These are phyloP conservation scores for Yarrowia porcina DNA, from an alignment of 805 yeast genomes.

Conservation along the genomic window DNA sequence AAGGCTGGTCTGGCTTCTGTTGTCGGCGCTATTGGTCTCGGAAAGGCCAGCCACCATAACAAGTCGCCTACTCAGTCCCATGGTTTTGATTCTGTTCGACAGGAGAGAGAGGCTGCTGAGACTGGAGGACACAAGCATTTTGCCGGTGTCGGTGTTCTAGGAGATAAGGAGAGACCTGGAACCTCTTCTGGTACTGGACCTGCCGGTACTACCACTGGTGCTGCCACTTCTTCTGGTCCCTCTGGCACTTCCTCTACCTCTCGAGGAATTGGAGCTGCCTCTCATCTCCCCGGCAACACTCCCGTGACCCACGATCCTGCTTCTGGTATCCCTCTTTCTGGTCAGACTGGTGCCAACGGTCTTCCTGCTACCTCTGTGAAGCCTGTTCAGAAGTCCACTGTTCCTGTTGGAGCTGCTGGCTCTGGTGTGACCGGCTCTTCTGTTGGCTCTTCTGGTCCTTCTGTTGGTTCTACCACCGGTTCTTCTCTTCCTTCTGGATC, in stretches of 20 bases:
- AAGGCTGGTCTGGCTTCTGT: conserved; percentile 19
- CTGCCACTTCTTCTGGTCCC: background rate
- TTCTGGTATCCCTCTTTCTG: background rate
- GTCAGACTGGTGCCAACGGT: conserved; percentile 6
- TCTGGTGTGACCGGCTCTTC: no score
- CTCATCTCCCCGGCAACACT: background rate
- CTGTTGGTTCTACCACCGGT: no score
- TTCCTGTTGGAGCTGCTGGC: no score
- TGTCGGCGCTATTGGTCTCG: background rate
- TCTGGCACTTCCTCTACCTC: background rate
- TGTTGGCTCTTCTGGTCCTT: no score
- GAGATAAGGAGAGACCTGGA: background rate
- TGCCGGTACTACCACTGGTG: background rate
- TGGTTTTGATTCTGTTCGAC: background rate
- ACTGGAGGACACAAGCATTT: conserved; percentile 3
- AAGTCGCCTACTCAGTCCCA: background rate
- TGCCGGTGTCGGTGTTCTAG: background rate
- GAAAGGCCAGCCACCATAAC: background rate
- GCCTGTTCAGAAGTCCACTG: no score
- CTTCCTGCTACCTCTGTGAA: no score
- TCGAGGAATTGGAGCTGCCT: background rate
- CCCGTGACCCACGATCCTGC: background rate
- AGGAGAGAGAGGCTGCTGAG: background rate
- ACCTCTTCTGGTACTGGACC: no score
- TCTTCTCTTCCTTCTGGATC: no score